Conservation (phyloP, 2,329 filamentous ascomycete genomes). For the Lizonia empirigonia region DNA sequence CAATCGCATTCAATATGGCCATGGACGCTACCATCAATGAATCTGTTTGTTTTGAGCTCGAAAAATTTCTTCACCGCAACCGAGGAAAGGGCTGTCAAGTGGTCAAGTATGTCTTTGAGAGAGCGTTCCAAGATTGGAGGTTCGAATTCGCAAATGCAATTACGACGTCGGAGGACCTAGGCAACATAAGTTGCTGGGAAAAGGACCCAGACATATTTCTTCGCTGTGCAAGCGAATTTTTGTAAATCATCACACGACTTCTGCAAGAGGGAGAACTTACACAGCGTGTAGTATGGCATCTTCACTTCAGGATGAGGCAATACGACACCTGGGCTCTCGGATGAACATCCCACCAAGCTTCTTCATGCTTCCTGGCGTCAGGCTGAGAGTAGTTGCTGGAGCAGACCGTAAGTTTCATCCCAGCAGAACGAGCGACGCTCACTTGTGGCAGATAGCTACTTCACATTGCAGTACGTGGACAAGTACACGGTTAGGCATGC, state of each 20-base stretch:
- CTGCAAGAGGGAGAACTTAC: not conserved
- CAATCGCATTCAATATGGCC: conserved; percentile 2
- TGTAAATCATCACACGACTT: not conserved
- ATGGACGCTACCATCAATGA: not conserved
- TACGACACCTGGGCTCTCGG: conserved; percentile 11
- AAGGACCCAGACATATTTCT: no score
- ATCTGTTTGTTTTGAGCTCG: not conserved
- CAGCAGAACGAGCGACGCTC: not conserved
- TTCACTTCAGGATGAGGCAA: conserved; percentile 14
- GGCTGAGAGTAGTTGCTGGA: conserved; percentile 1
- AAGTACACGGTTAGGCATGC: not conserved
- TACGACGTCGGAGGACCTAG: not conserved
- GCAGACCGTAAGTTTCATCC: not conserved
- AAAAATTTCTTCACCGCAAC: not conserved
- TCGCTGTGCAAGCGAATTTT: not conserved
- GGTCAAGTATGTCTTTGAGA: conserved; percentile 2
- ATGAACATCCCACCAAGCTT: conserved; percentile 16
- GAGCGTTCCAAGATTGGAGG: not conserved
- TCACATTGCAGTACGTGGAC: conserved; percentile 2
- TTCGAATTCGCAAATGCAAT: conserved; percentile 3
- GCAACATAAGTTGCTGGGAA: not conserved
- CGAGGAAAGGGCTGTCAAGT: conserved; percentile 2
- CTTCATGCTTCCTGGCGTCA: conserved; percentile 5
- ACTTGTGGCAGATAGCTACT: not conserved
- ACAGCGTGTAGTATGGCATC: conserved; percentile 6